A percentile compares a stretch with the other conserved stretches of the same genome.
Evolutionary conservation across 2,329 filamentous ascomycete genomes (phyloP).

Genomic region (Aspergillus unguis): DNA sequence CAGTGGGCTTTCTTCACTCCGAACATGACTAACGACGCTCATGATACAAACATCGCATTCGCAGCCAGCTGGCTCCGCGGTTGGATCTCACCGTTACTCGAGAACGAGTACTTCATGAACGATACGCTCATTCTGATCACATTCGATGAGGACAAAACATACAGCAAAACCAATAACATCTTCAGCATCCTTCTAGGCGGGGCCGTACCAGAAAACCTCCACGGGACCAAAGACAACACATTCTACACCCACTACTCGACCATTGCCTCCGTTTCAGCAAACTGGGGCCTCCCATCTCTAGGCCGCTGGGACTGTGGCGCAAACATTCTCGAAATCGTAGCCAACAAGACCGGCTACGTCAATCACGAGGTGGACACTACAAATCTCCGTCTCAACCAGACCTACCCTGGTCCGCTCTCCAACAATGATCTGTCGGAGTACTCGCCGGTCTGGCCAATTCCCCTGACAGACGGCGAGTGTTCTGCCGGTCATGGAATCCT

Average conservation of each 20-base stretch:
- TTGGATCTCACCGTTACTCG: constrained; percentile 69
- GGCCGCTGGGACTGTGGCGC: constrained; percentile 70
- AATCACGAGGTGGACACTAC: constrained; percentile 40
- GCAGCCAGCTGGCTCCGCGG: constrained; percentile 65
- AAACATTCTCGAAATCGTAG: constrained; percentile 64
- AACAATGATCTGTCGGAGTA: constrained; percentile 25
- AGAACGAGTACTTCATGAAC: constrained; percentile 68
- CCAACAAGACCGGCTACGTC: constrained; percentile 57
- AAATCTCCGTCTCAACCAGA: constrained; percentile 51
- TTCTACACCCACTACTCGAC: constrained; percentile 73
- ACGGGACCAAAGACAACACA: constrained; percentile 64
- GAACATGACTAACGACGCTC: constrained; percentile 64
- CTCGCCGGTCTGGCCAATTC: constrained; percentile 29
- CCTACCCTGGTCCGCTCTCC: constrained; percentile 50
- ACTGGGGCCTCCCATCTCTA: constrained; percentile 67
- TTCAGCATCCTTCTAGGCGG: constrained; percentile 71
- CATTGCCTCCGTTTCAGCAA: constrained; percentile 64
- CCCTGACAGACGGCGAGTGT: constrained; percentile 28
- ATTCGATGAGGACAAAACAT: constrained; percentile 75
- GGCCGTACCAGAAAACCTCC: constrained; percentile 61
- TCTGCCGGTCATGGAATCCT: constrained; percentile 36
- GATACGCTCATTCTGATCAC: constrained; percentile 73
- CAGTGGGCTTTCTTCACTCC: constrained; percentile 60
- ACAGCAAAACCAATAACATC: constrained; percentile 64
- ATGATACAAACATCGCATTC: constrained; percentile 68